phyloP scores from a whole-genome alignment of 2,329 filamentous ascomycete species.

The Ascochyta fabae region DNA sequence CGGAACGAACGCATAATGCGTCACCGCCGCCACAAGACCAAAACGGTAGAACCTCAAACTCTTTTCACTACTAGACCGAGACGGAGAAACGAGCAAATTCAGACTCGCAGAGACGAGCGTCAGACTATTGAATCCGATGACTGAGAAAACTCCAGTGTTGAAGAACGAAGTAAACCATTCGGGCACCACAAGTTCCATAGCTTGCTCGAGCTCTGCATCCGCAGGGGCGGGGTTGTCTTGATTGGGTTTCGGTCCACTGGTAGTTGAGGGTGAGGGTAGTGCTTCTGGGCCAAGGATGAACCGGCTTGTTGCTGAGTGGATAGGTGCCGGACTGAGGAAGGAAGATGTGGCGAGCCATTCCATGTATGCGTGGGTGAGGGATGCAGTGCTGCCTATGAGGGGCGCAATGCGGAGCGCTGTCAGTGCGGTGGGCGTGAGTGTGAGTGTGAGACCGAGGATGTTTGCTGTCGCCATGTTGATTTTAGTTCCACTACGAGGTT shows the following conservation, averaged over 20 bases:
- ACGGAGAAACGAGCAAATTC: conserved; percentile 21
- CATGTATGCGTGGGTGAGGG: conserved; percentile 37
- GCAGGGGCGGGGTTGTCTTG: too few relatives aligned
- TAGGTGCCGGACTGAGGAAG: conserved; percentile 23
- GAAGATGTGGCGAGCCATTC: conserved; percentile 31
- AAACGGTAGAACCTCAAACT: conserved; percentile 14
- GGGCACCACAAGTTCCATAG: conserved; percentile 23
- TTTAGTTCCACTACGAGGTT: background rate
- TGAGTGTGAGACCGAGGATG: conserved; percentile 4
- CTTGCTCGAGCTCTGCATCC: background rate
- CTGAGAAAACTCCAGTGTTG: conserved; percentile 25
- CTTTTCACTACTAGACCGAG: conserved; percentile 2
- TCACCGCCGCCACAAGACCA: conserved; percentile 25
- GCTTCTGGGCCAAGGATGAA: background rate
- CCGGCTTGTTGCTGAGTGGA: background rate
- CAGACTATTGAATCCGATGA: conserved; percentile 29
- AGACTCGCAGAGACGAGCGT: conserved; percentile 17
- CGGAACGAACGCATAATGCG: conserved; percentile 32
- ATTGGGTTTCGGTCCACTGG: background rate
- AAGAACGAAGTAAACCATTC: conserved; percentile 31
- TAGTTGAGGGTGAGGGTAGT: background rate
- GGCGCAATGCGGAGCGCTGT: conserved; percentile 32
- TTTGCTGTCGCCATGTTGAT: conserved; percentile 9
- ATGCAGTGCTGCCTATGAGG: conserved; percentile 31
- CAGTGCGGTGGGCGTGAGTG: conserved; percentile 10